Evolutionary conservation across 495 filamentous ascomycete genomes (phyloP).

Genomic region (Stereocaulon alpinum): DNA sequence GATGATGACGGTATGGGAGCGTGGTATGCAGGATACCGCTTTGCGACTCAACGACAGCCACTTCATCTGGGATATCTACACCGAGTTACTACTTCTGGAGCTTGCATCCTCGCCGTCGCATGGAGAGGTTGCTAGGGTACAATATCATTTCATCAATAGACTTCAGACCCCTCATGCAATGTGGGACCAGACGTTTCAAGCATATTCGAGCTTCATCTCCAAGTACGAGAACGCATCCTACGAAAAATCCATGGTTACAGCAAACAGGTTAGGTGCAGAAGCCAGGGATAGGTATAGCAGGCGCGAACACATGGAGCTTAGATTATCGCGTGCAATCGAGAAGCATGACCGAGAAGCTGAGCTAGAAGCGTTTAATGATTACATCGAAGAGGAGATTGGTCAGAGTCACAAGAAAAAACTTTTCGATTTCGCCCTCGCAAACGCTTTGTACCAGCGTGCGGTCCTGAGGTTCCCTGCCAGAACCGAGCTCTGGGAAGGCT

Average conservation of each 20-base stretch:
- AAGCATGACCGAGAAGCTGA: slow-evolving; percentile 47
- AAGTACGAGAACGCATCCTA: slow-evolving; percentile 64
- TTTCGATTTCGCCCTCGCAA: slow-evolving; percentile 52
- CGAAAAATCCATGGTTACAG: slow-evolving; percentile 68
- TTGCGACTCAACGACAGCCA: slow-evolving; percentile 80
- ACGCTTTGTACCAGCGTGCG: slow-evolving; percentile 70
- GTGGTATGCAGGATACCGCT: slow-evolving; percentile 65
- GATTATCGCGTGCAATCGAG: slow-evolving; percentile 48
- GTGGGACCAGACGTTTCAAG: slow-evolving; percentile 77
- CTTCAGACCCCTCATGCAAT: slow-evolving; percentile 70
- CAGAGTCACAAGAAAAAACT: slow-evolving; percentile 43
- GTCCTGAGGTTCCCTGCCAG: slow-evolving; percentile 58
- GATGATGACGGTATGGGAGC: slow-evolving; percentile 68
- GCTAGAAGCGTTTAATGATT: slow-evolving; percentile 54
- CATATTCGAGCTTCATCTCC: slow-evolving; percentile 71
- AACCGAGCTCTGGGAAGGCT: slow-evolving; percentile 68
- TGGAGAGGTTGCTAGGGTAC: slow-evolving; percentile 53
- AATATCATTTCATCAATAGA: slow-evolving; percentile 59
- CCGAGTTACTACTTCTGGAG: slow-evolving; percentile 51
- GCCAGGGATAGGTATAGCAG: slow-evolving; percentile 57
- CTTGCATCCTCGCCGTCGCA: slow-evolving; percentile 44
- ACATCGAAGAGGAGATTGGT: slow-evolving; percentile 72
- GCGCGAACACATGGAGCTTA: slow-evolving; percentile 63
- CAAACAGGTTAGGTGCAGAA: slow-evolving; percentile 51
- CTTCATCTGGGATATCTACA: slow-evolving; percentile 75